A percentile compares a stretch with the other conserved stretches of the same genome.
Conservation (phyloP, 441 rosid species). For the Kokia cookei region DNA sequence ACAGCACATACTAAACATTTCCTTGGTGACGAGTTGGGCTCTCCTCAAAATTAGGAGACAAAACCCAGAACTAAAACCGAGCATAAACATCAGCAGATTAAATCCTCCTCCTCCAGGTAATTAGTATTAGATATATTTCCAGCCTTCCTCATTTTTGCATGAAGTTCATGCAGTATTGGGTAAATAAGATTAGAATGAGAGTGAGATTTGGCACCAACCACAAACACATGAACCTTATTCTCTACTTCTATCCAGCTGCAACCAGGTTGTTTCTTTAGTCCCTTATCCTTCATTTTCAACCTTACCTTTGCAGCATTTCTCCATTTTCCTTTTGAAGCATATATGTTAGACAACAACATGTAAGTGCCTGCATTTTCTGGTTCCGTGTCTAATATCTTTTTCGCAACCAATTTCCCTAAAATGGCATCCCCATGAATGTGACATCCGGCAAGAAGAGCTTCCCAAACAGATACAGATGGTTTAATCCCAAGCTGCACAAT, state of each 20-base stretch:
- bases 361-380: constrained; percentile 53
- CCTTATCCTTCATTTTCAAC: constrained; percentile 46
- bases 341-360: constrained; percentile 48
- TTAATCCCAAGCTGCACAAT: constrained; percentile 25
- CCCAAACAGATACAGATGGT: constrained; percentile 44
- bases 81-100: background rate
- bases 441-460: constrained; percentile 64
- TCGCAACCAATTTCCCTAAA: constrained; percentile 49
- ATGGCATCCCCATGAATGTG: constrained; percentile 35
- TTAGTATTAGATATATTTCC: constrained; percentile 1
- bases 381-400: constrained; percentile 40
- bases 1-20: too few species aligned
- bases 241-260: constrained; percentile 57
- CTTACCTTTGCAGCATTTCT: constrained; percentile 48
- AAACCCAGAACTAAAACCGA: too few species aligned
- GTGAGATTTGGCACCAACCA: constrained; percentile 54
- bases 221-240: constrained; percentile 40
- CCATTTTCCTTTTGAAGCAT: constrained; percentile 44
- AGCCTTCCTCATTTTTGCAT: constrained; percentile 36
- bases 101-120: background rate
- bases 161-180: constrained; percentile 30
- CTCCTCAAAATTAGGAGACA: too few species aligned
- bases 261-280: constrained; percentile 66
- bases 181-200: constrained; percentile 27
- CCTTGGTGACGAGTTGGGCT: too few species aligned